These are phyloP conservation scores for Schrenkiella parvula DNA, from an alignment of 345 rosid genomes.

Conservation along the genomic window DNA sequence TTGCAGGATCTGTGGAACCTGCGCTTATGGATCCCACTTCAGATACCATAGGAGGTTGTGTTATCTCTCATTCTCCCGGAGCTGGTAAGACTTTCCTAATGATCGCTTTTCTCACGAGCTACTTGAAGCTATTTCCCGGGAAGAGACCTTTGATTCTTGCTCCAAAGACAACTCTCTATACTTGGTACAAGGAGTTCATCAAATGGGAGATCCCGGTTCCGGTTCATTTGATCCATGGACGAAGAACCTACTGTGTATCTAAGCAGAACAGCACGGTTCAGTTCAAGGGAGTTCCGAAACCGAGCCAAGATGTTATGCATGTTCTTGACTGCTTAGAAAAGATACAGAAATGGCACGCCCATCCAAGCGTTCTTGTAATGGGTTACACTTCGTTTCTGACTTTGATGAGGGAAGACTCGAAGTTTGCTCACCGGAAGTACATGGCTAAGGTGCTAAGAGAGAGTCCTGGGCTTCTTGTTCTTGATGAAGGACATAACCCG, in stretches of 20 bases:
- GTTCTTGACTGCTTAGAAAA: constrained; percentile 92
- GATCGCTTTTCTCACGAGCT: constrained; percentile 89
- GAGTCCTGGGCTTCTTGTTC: constrained; percentile 80
- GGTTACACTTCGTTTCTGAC: constrained; percentile 92
- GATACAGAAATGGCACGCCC: constrained; percentile 89
- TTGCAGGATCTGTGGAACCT: constrained; percentile 73
- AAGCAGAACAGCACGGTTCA: constrained; percentile 34
- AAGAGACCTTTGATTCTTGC: constrained; percentile 86
- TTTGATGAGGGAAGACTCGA: constrained; percentile 83
- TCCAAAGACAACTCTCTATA: constrained; percentile 91
- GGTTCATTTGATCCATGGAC: constrained; percentile 85
- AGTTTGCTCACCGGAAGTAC: constrained; percentile 69
- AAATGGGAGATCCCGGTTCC: constrained; percentile 92
- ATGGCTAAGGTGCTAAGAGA: constrained; percentile 91
- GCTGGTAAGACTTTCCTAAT: constrained; percentile 93
- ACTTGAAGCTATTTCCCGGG: constrained; percentile 83
- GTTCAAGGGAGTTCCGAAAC: constrained; percentile 53
- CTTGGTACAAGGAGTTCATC: constrained; percentile 96
- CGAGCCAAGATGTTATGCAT: constrained; percentile 84
- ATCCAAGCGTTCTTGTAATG: constrained; percentile 93
- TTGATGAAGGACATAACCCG: constrained; percentile 97
- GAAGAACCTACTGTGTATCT: constrained; percentile 58
- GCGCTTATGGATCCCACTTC: constrained; percentile 49
- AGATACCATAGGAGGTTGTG: constrained; percentile 76
- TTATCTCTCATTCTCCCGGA: constrained; percentile 89